phyloP scores from a whole-genome alignment of 2,329 filamentous ascomycete genomes.

The Aspergillus fijiensis region DNA sequence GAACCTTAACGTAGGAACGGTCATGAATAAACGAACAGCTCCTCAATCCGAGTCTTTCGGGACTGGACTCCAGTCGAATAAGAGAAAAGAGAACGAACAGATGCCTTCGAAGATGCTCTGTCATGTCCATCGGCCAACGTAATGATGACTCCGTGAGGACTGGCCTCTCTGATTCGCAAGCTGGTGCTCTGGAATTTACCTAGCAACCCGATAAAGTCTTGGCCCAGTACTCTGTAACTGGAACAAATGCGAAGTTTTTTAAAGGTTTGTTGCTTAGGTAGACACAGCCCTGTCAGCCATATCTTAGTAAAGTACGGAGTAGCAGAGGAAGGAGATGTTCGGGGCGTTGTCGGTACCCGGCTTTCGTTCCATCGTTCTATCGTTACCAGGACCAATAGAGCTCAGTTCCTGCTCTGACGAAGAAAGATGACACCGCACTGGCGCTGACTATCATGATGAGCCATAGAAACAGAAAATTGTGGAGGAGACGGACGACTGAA shows the following conservation, averaged over 20 bases:
- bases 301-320: neutral
- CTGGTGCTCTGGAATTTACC: neutral
- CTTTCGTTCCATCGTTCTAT: neutral
- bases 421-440: neutral
- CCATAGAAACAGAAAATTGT: neutral
- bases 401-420: neutral
- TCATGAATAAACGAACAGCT: neutral
- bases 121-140: neutral
- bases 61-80: neutral
- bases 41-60: neutral
- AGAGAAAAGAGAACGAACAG: neutral
- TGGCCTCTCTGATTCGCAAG: neutral
- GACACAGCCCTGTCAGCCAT: neutral
- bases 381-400: neutral
- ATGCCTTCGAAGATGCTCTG: neutral
- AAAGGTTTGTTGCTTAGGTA: neutral
- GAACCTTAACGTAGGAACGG: slow-evolving; percentile 1
- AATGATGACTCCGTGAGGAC: neutral
- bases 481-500: neutral
- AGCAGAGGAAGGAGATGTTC: neutral
- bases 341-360: neutral
- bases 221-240: neutral
- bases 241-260: neutral
- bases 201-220: neutral
- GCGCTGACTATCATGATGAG: neutral